phyloP scores from a whole-genome alignment of 495 filamentous ascomycete species.

The Podospora comata region DNA sequence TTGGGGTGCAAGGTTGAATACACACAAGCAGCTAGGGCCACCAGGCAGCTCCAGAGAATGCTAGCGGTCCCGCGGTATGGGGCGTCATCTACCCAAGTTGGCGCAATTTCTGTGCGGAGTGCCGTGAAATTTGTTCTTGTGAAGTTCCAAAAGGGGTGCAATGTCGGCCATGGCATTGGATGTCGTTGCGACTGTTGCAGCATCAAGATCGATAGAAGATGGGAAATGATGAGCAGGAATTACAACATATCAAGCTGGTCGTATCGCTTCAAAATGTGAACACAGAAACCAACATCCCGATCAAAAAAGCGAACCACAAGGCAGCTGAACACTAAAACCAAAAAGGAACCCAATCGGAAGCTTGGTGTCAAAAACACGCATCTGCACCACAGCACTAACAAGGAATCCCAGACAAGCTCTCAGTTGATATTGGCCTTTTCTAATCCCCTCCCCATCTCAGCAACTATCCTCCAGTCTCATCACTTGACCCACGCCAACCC shows the following conservation, averaged over 20 bases:
- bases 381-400: no score
- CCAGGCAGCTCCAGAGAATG: background rate
- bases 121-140: background rate
- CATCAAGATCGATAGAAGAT: background rate
- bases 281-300: background rate
- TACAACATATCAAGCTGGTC: no score
- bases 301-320: no score
- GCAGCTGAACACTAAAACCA: background rate
- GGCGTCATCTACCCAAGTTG: background rate
- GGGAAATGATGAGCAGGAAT: background rate
- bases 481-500: no score
- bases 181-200: background rate
- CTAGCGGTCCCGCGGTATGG: background rate
- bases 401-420: no score
- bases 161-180: background rate
- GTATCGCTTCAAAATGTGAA: background rate
- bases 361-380: no score
- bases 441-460: no score
- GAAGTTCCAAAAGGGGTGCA: background rate
- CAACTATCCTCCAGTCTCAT: no score
- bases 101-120: background rate
- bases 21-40: background rate
- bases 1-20: constrained; percentile 8
- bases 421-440: no score
- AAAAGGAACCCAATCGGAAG: no score